Percentiles rank a stretch among this genome's conserved stretches.
Conservation (phyloP, 257 asterid species). For the Leonotis leonurus region DNA sequence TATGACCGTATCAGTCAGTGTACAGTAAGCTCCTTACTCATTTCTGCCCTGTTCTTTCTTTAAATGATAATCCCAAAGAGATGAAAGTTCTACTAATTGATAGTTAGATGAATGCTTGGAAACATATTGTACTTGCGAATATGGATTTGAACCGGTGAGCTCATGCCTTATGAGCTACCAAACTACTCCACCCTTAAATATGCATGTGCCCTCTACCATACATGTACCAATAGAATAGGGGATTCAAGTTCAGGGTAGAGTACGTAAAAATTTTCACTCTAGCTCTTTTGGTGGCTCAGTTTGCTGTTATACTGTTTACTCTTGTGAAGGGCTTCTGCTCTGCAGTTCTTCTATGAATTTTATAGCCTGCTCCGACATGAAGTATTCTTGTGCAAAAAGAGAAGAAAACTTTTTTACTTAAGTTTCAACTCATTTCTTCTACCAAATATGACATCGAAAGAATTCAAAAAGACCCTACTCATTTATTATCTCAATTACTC, state of each 20-base stretch:
- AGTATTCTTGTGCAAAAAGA: neutral
- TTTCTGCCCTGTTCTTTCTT: neutral
- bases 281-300: neutral
- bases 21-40: neutral
- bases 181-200: neutral
- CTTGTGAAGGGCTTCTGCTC: neutral
- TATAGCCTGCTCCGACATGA: neutral
- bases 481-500: neutral
- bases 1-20: slow-evolving; percentile 9
- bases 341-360: neutral
- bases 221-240: neutral
- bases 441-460: neutral
- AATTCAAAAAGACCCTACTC: neutral
- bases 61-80: neutral
- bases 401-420: neutral
- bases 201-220: neutral
- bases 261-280: neutral
- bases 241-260: neutral
- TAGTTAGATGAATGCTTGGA: slow-evolving; percentile 2
- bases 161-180: neutral
- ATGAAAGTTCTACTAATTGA: slow-evolving; percentile 1
- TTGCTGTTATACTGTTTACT: neutral
- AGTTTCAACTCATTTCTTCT: neutral
- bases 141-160: neutral
- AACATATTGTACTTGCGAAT: neutral